These are phyloP conservation scores for Rosa hybrid DNA, from an alignment of 331 rosid genomes.

Conservation along the genomic window DNA sequence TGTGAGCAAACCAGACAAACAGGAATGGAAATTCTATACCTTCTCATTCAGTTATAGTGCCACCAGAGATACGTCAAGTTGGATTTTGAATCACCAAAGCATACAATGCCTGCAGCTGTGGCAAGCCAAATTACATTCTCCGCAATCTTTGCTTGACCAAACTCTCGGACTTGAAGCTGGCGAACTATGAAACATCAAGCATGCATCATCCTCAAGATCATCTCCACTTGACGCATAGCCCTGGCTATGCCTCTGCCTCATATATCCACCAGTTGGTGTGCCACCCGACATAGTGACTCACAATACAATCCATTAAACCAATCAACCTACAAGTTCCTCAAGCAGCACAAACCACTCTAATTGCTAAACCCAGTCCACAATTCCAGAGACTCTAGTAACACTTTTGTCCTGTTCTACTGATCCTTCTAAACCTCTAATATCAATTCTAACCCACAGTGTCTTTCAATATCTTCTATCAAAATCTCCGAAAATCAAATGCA, in stretches of 20 bases:
- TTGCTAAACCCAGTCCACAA: conserved; percentile 3
- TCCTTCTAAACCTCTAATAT: conserved; percentile 12
- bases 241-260: conserved; percentile 96
- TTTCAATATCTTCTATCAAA: conserved; percentile 12
- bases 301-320: conserved; percentile 24
- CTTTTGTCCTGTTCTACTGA: conserved; percentile 12
- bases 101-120: conserved; percentile 73
- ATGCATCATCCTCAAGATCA: conserved; percentile 95
- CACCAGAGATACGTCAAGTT: conserved; percentile 69
- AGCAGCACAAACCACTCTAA: conserved; percentile 20
- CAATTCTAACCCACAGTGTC: conserved; percentile 26
- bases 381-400: conserved; percentile 12
- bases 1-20: background rate
- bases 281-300: conserved; percentile 74
- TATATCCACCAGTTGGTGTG: conserved; percentile 73
- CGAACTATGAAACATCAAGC: conserved; percentile 58
- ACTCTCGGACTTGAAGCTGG: conserved; percentile 40
- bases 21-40: conserved; percentile 34
- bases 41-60: conserved; percentile 76
- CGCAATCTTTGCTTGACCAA: conserved; percentile 60
- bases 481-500: conserved; percentile 17
- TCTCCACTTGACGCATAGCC: conserved; percentile 93
- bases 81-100: conserved; percentile 75
- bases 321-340: conserved; percentile 28
- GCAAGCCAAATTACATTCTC: conserved; percentile 58